Conservation (phyloP, 2,329 filamentous ascomycete species). For the Stagonosporopsis rhizophila region DNA sequence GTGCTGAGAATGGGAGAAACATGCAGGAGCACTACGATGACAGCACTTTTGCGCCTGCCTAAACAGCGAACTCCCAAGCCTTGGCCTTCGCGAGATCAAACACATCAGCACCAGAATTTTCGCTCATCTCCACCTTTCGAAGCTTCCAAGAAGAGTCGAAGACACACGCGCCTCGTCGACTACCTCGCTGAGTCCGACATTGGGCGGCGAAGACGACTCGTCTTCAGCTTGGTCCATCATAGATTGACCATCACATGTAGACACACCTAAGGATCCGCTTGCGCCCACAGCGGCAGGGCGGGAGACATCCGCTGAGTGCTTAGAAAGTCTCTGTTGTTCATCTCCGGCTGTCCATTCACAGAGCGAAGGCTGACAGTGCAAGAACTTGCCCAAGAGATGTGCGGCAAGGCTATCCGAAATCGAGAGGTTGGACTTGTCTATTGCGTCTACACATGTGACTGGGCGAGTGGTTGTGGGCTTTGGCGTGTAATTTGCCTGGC, state of each 20-base stretch:
- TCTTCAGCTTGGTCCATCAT: neutral
- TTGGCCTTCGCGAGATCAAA: slow-evolving; percentile 4
- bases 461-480: neutral
- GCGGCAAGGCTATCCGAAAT: neutral
- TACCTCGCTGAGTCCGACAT: neutral
- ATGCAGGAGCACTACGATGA: neutral
- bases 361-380: neutral
- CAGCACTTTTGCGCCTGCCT: neutral
- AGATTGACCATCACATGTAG: neutral
- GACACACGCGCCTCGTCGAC: neutral
- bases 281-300: slow-evolving; percentile 3
- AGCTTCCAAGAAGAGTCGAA: neutral
- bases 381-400: no score
- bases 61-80: slow-evolving; percentile 8
- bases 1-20: neutral
- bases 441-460: neutral
- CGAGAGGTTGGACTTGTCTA: neutral
- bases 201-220: neutral
- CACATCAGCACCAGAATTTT: neutral
- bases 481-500: neutral
- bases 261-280: neutral
- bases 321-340: neutral
- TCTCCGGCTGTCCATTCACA: slow-evolving; percentile 1
- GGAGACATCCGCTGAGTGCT: neutral
- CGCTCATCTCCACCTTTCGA: slow-evolving; percentile 2